Evolutionary conservation across 148 eudicot genomes (phyloP), one percentile per base, ranked within the genome.

Genomic region (Persicaria tinctoria): DNA sequence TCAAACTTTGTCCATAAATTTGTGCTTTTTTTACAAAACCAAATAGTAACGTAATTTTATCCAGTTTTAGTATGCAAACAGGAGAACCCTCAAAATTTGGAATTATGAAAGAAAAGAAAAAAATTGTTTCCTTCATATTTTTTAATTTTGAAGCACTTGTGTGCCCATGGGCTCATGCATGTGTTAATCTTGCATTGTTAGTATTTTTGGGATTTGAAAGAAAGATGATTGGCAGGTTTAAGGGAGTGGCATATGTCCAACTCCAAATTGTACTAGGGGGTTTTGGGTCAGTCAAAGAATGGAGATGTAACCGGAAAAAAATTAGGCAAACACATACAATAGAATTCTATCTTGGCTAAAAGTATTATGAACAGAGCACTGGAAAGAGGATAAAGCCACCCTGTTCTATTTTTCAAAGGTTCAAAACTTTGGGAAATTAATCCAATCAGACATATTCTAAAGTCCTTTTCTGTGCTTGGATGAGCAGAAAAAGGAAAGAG

Each of bases 1-100:
- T 62, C 75, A 27, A 17, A 51, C 77, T 48, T 71, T 69, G 49
- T 46, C 74, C 77, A 55, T 63, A 64, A 51, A 71, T 76, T 60
- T 17, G 27, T 47, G 14, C 11, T 73, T 48, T 60, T 16, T 73
- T 46, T 8, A 5, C 45, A 55, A 17, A 38, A 54, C 16, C 47
- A 16, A 18, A 14, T 18, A 77, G 23, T 51, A 23, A 10, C 46
- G 17, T 17, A 51, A 53, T 0, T 53, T 53, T 53, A 9, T 53
- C 11, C 11, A 53, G 57, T 53, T 53, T 53, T 9, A 16, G 14
- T 71, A 50, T 17, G 74, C 27, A 47, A 71, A 70, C 16, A 45
- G 73, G 13, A 70, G 6, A 27, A 45, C 49, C 3, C 1, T 44
- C 51, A 44, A 3, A 5, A 14, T 69, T 45, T 4, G 16, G 50